phyloP scores from a whole-genome alignment of 208 protist species.

The Trypanosomatidae sp. region DNA sequence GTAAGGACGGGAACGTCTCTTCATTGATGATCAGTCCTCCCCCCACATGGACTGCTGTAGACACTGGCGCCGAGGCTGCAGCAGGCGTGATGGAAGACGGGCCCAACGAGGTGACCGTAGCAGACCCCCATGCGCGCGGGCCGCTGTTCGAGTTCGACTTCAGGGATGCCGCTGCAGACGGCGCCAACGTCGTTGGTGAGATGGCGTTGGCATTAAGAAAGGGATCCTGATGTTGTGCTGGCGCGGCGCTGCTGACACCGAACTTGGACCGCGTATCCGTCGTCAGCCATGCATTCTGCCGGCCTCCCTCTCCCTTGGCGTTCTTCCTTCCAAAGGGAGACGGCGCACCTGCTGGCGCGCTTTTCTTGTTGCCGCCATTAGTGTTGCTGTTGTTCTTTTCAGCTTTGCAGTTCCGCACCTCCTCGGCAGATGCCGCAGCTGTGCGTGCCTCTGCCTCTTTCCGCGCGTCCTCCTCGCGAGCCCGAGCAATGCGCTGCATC shows the following conservation, averaged over 20 bases:
- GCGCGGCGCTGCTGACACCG: conserved; percentile 5
- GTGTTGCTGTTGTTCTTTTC: not conserved
- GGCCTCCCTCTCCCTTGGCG: conserved; percentile 27
- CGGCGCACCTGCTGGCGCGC: conserved; percentile 1
- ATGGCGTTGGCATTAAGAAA: not conserved
- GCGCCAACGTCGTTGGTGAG: not conserved
- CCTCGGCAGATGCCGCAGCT: conserved; percentile 22
- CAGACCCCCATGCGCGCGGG: conserved; percentile 10
- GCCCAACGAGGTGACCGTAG: not conserved
- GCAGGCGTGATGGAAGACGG: not conserved
- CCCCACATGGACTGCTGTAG: conserved; percentile 1
- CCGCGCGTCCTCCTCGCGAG: conserved; percentile 50
- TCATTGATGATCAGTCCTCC: conserved; percentile 36
- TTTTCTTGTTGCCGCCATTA: not conserved
- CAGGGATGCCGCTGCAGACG: not conserved
- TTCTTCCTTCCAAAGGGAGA: conserved; percentile 9
- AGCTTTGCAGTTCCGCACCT: conserved; percentile 14
- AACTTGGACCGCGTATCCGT: conserved; percentile 25
- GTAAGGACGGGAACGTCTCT: conserved; percentile 58
- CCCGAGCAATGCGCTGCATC: conserved; percentile 41
- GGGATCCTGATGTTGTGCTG: conserved; percentile 15
- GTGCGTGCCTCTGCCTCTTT: conserved; percentile 37
- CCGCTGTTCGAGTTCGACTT: conserved; percentile 18
- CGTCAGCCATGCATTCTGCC: conserved; percentile 48
- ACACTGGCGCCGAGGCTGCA: conserved; percentile 3